These are phyloP conservation scores for Chaetomium tenue DNA, from an alignment of 495 filamentous ascomycete species.

Conservation along the genomic window DNA sequence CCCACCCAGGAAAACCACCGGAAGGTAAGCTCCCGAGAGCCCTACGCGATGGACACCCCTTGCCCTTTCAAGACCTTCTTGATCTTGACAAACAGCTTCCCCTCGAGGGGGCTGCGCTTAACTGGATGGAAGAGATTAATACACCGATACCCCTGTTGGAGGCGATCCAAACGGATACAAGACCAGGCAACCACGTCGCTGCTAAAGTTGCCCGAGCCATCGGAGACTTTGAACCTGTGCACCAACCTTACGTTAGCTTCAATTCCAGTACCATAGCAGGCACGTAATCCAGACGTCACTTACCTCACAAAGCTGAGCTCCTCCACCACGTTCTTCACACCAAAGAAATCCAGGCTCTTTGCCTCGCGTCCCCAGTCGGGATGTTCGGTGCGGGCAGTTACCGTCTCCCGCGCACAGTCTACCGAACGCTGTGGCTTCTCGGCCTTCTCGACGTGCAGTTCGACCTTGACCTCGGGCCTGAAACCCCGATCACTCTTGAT, in stretches of 20 bases:
- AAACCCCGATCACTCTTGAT: conserved; percentile 32
- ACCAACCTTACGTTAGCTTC: conserved; percentile 18
- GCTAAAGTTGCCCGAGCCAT: conserved; percentile 46
- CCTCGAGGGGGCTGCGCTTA: conserved; percentile 45
- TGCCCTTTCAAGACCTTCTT: conserved; percentile 36
- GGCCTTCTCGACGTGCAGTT: conserved; percentile 74
- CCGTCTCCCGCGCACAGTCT: conserved; percentile 29
- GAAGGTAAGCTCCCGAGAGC: background rate
- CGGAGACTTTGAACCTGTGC: conserved; percentile 75
- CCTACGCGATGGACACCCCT: background rate
- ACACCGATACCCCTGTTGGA: conserved; percentile 73
- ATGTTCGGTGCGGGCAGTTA: conserved; percentile 38
- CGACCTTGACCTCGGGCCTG: conserved; percentile 62
- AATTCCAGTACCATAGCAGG: background rate
- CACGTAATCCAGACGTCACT: conserved; percentile 18
- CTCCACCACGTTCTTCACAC: conserved; percentile 42
- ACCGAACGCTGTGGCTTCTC: conserved; percentile 51
- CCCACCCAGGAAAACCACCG: background rate
- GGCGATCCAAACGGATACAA: conserved; percentile 81
- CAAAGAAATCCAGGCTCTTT: conserved; percentile 39
- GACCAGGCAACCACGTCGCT: conserved; percentile 78
- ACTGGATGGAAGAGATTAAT: conserved; percentile 63
- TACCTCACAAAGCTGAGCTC: conserved; percentile 52
- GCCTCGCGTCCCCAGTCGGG: conserved; percentile 41
- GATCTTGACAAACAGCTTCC: conserved; percentile 68